Evolutionary conservation across 2,329 filamentous ascomycete species (phyloP).

Genomic region (Huntiella moniliformis): DNA sequence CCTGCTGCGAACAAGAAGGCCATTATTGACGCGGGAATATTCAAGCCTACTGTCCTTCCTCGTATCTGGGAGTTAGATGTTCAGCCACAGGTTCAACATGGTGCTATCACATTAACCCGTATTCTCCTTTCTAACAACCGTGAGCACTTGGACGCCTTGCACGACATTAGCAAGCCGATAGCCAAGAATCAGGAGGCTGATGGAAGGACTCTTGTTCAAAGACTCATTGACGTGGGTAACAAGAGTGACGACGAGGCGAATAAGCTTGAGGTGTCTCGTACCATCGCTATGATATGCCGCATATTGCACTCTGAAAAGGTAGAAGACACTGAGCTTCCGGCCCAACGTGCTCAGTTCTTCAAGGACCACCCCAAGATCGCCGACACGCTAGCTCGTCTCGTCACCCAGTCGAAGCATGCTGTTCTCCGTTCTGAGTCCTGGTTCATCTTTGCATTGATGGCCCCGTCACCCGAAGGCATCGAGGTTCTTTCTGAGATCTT

Average conservation of each 20-base stretch:
- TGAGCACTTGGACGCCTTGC: conserved; percentile 32
- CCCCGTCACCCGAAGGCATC: conserved; percentile 31
- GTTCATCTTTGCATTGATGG: conserved; percentile 44
- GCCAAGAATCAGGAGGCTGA: conserved; percentile 11
- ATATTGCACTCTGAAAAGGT: conserved; percentile 27
- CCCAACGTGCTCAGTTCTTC: conserved; percentile 25
- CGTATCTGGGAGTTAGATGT: conserved; percentile 34
- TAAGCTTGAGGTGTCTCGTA: conserved; percentile 39
- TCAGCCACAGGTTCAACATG: conserved; percentile 39
- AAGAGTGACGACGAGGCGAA: conserved; percentile 30
- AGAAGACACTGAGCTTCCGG: not conserved
- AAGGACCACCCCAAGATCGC: conserved; percentile 23
- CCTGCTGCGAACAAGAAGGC: conserved; percentile 33
- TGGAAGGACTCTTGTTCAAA: conserved; percentile 12
- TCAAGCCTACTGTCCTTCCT: conserved; percentile 29
- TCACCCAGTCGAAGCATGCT: conserved; percentile 39
- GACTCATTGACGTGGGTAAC: conserved; percentile 21
- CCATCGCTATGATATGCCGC: conserved; percentile 33
- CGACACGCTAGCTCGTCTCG: conserved; percentile 29
- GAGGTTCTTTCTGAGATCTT: conserved; percentile 26
- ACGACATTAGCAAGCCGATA: conserved; percentile 22
- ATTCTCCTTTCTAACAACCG: conserved; percentile 35
- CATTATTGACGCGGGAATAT: conserved; percentile 27
- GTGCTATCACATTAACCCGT: conserved; percentile 37
- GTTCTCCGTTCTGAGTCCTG: conserved; percentile 40